phyloP scores from a whole-genome alignment of 345 rosid species.

The Lumnitzera littorea region DNA sequence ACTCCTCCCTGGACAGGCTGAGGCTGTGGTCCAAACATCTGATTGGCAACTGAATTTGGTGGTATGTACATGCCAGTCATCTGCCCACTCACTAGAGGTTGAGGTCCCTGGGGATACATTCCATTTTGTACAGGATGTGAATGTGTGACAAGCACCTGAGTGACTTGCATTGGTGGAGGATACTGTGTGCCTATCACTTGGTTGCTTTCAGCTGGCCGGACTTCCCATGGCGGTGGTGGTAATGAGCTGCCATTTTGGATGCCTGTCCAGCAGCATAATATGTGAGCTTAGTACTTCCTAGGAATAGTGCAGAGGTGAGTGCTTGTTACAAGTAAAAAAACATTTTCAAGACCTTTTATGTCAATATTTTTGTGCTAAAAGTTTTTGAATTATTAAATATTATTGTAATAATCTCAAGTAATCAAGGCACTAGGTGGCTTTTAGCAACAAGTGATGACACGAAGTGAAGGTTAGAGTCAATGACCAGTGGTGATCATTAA shows the following conservation, averaged over 20 bases:
- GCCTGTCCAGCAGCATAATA: constrained; percentile 37
- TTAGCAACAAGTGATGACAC: too few species aligned
- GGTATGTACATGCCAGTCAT: neutral
- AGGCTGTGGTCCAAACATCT: neutral
- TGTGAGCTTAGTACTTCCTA: constrained; percentile 5
- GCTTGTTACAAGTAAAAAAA: too few species aligned
- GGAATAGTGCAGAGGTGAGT: neutral
- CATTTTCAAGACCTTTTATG: too few species aligned
- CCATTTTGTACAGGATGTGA: too few species aligned
- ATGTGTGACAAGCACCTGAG: constrained; percentile 39
- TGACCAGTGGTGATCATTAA: too few species aligned
- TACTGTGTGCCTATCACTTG: constrained; percentile 42
- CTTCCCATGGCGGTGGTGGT: constrained; percentile 92
- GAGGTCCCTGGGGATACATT: neutral
- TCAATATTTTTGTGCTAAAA: too few species aligned
- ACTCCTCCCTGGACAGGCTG: neutral
- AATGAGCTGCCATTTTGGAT: constrained; percentile 39
- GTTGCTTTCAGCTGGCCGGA: constrained; percentile 49
- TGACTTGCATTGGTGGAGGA: constrained; percentile 44
- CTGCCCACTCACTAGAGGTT: neutral
- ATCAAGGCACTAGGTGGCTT: too few species aligned
- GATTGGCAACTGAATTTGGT: neutral
- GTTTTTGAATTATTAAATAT: too few species aligned
- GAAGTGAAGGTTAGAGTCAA: too few species aligned
- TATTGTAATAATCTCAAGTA: too few species aligned